Percentiles rank a stretch among this genome's conserved stretches.
Evolutionary conservation across 1,284 basidiomycete genomes (phyloP).

Genomic region (Tilletia walkeri): DNA sequence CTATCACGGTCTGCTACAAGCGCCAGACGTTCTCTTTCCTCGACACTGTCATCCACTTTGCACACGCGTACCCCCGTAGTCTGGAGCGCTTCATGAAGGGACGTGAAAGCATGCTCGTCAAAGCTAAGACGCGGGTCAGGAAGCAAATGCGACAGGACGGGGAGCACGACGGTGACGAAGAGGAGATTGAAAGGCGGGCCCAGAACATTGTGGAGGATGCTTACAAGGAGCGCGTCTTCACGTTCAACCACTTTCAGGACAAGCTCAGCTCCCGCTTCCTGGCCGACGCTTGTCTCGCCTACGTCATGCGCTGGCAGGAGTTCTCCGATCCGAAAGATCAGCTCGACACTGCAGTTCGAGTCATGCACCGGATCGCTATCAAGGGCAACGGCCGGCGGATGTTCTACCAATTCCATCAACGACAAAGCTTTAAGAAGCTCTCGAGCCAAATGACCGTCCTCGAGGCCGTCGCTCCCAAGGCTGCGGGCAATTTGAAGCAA

Average conservation of each 20-base stretch:
- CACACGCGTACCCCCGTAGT: conserved; percentile 47
- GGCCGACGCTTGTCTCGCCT: conserved; percentile 44
- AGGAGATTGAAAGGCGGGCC: conserved; percentile 30
- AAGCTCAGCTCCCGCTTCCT: conserved; percentile 44
- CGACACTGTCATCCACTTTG: conserved; percentile 45
- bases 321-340: conserved; percentile 36
- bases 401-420: conserved; percentile 40
- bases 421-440: conserved; percentile 31
- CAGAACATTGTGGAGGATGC: conserved; percentile 33
- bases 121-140: conserved; percentile 37
- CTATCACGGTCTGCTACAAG: conserved; percentile 43
- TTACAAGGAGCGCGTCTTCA: conserved; percentile 46
- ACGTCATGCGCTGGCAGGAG: conserved; percentile 46
- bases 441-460: conserved; percentile 29
- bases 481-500: conserved; percentile 35
- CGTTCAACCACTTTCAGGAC: conserved; percentile 48
- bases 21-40: conserved; percentile 51
- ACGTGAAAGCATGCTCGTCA: conserved; percentile 50
- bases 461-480: conserved; percentile 27
- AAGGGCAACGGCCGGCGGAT: conserved; percentile 39
- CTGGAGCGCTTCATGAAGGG: conserved; percentile 48
- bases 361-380: conserved; percentile 50
- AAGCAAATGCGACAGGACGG: conserved; percentile 23
- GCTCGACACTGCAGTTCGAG: conserved; percentile 41
- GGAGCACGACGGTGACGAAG: conserved; percentile 26